Base-by-base conservation (phyloP, 176 grass and related monocot species). In the Aegilops speltoides region DNA sequence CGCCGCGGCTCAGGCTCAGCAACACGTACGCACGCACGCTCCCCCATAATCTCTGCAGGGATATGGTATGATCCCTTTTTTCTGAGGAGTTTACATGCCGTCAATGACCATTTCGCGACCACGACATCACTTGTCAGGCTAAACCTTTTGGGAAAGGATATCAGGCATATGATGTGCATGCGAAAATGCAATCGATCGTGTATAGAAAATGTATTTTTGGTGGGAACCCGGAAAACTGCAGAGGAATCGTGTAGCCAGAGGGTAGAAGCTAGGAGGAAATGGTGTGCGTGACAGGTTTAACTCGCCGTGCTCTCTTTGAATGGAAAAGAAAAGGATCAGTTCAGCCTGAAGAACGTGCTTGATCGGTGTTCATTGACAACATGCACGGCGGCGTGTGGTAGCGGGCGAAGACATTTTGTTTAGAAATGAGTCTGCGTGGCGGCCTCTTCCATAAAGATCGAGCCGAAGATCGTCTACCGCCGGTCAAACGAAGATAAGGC, bases 1-100 rank as follows among this genome's bases (percentile, higher is more conserved):
- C 82, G 40, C 45, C 45, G 45, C 45, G 45, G 13, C 45, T 15
- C 45, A 48, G 45, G 41, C 82, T 80, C 87, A 76, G 83, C 82
- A 76, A 76, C 81, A 79, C 28, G 52, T 8, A 38, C 33, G 10
- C 15, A 23, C 59, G 20, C 48, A 3, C 48, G 12, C 3, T 3
- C 48, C n/a, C 3, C 80, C 54, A 10, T 65, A 31, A 3, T 52
- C 45, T 40, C 67, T 15, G 56, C 41, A 57, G 79, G 19, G 77
- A 64, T 57, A 48, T 75, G 64, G 36, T 68, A n/a, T 2, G 36
- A 41, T 41, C 40, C 17, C 17, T 38, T 7, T 62, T 71, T 26
- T 2, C 64, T n/a, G 79, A 29, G 10, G 32, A 81, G 17, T 32
- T 46, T 20, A 8, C n/a, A 14, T 33, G 16, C 17, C 1, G 25